Percentiles rank a stretch among this genome's conserved stretches.
Conservation (phyloP, 1,139 yeast species). For the Magnusiomyces paraingens region DNA sequence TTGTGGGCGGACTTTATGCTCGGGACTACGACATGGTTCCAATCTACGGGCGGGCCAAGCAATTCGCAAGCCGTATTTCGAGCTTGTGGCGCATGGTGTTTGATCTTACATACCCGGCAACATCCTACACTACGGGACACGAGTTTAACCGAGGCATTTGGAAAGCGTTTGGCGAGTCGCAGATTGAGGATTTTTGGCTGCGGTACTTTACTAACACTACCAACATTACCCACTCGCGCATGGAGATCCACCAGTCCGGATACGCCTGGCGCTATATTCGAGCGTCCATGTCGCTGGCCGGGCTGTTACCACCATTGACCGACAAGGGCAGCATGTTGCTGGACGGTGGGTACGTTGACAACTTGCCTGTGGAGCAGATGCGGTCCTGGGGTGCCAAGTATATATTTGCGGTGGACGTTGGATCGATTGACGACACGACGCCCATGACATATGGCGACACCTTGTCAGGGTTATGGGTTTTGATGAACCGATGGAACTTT, state of each 20-base stretch:
- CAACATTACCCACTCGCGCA: constrained; percentile 89
- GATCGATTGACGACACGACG: constrained; percentile 86
- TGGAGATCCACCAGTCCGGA: constrained; percentile 90
- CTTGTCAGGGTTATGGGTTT: constrained; percentile 85
- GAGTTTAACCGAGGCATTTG: constrained; percentile 95
- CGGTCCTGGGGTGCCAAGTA: constrained; percentile 72
- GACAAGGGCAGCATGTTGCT: constrained; percentile 82
- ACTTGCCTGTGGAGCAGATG: constrained; percentile 90
- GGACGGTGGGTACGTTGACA: constrained; percentile 95
- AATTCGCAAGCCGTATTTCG: constrained; percentile 74
- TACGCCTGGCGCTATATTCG: constrained; percentile 93
- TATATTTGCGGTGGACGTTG: constrained; percentile 95
- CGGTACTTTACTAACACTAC: constrained; percentile 85
- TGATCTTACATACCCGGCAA: constrained; percentile 87
- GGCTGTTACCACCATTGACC: constrained; percentile 79
- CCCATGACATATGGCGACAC: constrained; percentile 93
- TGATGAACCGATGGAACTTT: constrained; percentile 84
- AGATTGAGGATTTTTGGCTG: constrained; percentile 96
- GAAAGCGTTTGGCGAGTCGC: constrained; percentile 87
- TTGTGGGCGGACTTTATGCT: constrained; percentile 93
- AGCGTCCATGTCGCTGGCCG: constrained; percentile 96
- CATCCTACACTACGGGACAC: constrained; percentile 94
- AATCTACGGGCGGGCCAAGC: constrained; percentile 82
- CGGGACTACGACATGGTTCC: constrained; percentile 87
- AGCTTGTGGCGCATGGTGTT: constrained; percentile 79